phyloP scores from a whole-genome alignment of 441 rosid genomes.

The Theobroma grandiflorum region DNA sequence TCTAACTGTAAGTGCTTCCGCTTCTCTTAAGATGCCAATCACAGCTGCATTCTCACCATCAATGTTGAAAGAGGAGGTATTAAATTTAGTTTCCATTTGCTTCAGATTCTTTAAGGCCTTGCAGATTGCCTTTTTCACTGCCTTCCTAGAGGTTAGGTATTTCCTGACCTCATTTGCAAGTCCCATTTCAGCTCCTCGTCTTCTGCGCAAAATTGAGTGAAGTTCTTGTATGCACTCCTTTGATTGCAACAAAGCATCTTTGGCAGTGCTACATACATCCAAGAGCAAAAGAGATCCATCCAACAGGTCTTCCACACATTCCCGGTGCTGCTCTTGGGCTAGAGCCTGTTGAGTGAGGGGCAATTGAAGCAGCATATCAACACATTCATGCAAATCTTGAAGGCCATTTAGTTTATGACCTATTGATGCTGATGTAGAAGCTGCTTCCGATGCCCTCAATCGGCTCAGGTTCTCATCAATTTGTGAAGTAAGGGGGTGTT shows the following conservation, averaged over 20 bases:
- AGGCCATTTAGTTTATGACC: slow-evolving; percentile 35
- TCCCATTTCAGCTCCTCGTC: slow-evolving; percentile 30
- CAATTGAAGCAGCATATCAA: slow-evolving; percentile 43
- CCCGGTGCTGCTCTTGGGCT: slow-evolving; percentile 34
- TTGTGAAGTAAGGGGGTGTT: slow-evolving; percentile 1
- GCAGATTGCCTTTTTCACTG: slow-evolving; percentile 36
- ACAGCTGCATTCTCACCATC: background rate
- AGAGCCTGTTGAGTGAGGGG: slow-evolving; percentile 32
- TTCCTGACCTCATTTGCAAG: slow-evolving; percentile 34
- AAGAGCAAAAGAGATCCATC: slow-evolving; percentile 50
- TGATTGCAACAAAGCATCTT: slow-evolving; percentile 41
- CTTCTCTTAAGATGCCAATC: background rate
- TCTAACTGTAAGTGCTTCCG: background rate
- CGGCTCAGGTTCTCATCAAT: slow-evolving; percentile 26
- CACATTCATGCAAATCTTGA: slow-evolving; percentile 42
- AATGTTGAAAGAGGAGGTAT: background rate
- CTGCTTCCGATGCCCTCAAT: slow-evolving; percentile 31
- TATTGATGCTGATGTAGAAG: slow-evolving; percentile 31
- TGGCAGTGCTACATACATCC: slow-evolving; percentile 40
- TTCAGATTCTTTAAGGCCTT: slow-evolving; percentile 40
- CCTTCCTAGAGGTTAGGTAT: slow-evolving; percentile 39
- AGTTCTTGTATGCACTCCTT: slow-evolving; percentile 43
- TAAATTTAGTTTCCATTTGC: slow-evolving; percentile 16
- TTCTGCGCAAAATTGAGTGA: slow-evolving; percentile 42
- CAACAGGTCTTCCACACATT: slow-evolving; percentile 33